A percentile compares a stretch with the other conserved stretches of the same genome.
phyloP scores from a whole-genome alignment of 2,329 filamentous ascomycete genomes.

The Nigrospora oryzae region DNA sequence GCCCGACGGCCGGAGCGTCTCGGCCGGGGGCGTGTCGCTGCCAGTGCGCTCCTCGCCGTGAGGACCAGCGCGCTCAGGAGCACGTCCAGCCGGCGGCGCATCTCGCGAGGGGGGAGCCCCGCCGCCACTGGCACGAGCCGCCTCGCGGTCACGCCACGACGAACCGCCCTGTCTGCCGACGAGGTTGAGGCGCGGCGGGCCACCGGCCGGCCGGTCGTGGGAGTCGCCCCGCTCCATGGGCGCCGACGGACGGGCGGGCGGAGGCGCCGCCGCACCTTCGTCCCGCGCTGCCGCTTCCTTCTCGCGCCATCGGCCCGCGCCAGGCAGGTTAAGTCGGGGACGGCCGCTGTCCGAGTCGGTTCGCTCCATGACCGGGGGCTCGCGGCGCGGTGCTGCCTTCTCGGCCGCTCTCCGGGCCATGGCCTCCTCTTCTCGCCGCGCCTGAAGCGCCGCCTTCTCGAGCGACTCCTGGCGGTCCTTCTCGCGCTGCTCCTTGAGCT shows the following conservation, averaged over 20 bases:
- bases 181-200: slow-evolving; percentile 47
- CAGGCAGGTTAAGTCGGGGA: slow-evolving; percentile 18
- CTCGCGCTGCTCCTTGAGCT: slow-evolving; percentile 56
- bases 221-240: slow-evolving; percentile 28
- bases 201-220: slow-evolving; percentile 33
- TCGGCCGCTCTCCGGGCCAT: slow-evolving; percentile 64
- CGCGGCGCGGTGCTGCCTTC: slow-evolving; percentile 43
- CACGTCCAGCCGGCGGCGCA: slow-evolving; percentile 5
- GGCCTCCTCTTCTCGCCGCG: slow-evolving; percentile 80
- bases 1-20: slow-evolving; percentile 44
- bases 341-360: slow-evolving; percentile 14
- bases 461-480: slow-evolving; percentile 59
- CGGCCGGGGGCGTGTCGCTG: slow-evolving; percentile 28
- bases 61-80: neutral
- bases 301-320: slow-evolving; percentile 34
- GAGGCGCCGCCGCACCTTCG: slow-evolving; percentile 23
- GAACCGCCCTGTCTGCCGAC: slow-evolving; percentile 33
- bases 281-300: slow-evolving; percentile 21
- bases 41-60: neutral
- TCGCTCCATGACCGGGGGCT: slow-evolving; percentile 30
- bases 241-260: slow-evolving; percentile 16
- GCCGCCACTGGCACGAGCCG: slow-evolving; percentile 31
- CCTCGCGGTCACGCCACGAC: slow-evolving; percentile 54
- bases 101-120: slow-evolving; percentile 14
- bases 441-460: slow-evolving; percentile 61